Evolutionary conservation across 2,329 filamentous ascomycete genomes (phyloP).

Genomic region (Verticillium zaregamsianum): DNA sequence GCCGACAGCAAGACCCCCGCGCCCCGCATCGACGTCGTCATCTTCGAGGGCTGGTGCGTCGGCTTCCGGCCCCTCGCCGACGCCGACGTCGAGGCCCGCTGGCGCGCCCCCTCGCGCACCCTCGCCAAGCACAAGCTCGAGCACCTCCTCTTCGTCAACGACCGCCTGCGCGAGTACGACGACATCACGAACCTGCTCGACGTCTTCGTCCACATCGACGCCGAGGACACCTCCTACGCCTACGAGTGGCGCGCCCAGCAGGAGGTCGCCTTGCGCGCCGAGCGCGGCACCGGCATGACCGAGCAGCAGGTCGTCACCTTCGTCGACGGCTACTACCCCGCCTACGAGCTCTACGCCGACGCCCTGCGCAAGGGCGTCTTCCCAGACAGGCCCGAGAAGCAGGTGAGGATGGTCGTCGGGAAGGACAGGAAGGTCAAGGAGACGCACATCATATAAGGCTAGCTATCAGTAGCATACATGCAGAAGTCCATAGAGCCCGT

Average conservation of each 20-base stretch:
- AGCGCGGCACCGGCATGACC: constrained; percentile 74
- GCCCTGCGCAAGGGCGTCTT: constrained; percentile 56
- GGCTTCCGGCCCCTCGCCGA: constrained; percentile 66
- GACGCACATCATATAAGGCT: constrained; percentile 40
- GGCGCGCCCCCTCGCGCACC: constrained; percentile 46
- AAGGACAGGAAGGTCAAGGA: constrained; percentile 56
- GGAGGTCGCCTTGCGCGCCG: constrained; percentile 63
- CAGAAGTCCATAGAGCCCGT: background rate
- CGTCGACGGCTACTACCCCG: constrained; percentile 65
- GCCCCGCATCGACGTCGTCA: constrained; percentile 56
- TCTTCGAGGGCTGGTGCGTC: constrained; percentile 90
- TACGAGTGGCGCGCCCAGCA: constrained; percentile 84
- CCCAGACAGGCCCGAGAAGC: constrained; percentile 41
- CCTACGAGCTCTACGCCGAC: constrained; percentile 66
- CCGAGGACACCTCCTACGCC: constrained; percentile 68
- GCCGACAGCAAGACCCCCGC: constrained; percentile 24
- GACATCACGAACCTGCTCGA: constrained; percentile 45
- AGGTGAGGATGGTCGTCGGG: constrained; percentile 59
- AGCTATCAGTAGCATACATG: background rate
- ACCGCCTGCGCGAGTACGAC: constrained; percentile 42
- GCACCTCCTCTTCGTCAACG: constrained; percentile 48
- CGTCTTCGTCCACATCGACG: constrained; percentile 59
- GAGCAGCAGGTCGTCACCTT: constrained; percentile 75
- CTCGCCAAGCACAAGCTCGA: constrained; percentile 43
- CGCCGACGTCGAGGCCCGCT: constrained; percentile 45